Percentiles rank a stretch among this genome's conserved stretches.
Conservation (phyloP, 176 grass and related monocot genomes). For the Ampelocalamus luodianensis region DNA sequence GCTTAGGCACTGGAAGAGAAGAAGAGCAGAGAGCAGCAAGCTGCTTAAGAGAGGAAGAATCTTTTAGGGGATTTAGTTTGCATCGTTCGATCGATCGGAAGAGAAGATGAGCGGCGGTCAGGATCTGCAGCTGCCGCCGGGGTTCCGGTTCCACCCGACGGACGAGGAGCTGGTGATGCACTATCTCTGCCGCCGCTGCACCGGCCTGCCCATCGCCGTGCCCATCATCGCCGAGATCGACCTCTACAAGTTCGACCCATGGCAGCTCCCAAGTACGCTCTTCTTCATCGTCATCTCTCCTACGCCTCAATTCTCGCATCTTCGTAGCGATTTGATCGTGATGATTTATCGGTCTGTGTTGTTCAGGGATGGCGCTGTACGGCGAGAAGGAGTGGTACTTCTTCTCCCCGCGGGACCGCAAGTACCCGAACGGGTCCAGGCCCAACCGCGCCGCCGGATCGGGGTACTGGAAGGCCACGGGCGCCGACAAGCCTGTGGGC, state of each 20-base stretch:
- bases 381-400: constrained; percentile 98
- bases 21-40: neutral
- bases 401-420: constrained; percentile 89
- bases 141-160: constrained; percentile 98
- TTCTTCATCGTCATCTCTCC: neutral
- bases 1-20: constrained; percentile 8
- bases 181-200: constrained; percentile 94
- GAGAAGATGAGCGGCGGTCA: constrained; percentile 49
- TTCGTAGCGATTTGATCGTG: neutral
- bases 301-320: neutral
- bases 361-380: constrained; percentile 71
- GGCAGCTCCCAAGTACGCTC: constrained; percentile 72
- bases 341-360: neutral
- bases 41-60: neutral
- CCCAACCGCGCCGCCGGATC: constrained; percentile 78
- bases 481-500: constrained; percentile 82
- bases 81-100: neutral
- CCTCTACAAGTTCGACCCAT: constrained; percentile 94
- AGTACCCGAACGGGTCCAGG: constrained; percentile 87
- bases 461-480: constrained; percentile 95
- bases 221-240: constrained; percentile 95
- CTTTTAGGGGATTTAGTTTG: too few relatives aligned
- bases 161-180: constrained; percentile 93
- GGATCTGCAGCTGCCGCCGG: constrained; percentile 77
- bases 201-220: constrained; percentile 70